Conservation (phyloP, 352 stramenopile genomes). For the Ophiocytium majus region DNA sequence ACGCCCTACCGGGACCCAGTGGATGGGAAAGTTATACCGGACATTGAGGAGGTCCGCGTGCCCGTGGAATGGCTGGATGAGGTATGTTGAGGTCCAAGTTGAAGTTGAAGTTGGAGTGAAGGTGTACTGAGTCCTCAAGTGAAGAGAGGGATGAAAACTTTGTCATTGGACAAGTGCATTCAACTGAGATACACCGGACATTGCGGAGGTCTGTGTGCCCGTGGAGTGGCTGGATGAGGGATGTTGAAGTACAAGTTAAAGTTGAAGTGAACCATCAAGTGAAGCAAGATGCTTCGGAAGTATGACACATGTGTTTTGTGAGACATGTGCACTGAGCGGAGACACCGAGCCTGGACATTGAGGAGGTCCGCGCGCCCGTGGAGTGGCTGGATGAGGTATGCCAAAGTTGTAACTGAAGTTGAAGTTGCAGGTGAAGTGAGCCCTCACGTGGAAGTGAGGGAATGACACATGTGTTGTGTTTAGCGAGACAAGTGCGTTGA, state of each 20-base stretch:
- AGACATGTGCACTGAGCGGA: no score
- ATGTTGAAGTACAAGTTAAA: not conserved
- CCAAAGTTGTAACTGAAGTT: no score
- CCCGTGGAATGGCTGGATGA: constrained; percentile 24
- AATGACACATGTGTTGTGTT: no score
- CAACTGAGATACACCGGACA: not conserved
- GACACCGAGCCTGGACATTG: not conserved
- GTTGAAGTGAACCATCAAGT: no score
- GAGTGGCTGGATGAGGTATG: constrained; percentile 27
- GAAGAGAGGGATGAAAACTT: no score
- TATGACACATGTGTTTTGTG: no score
- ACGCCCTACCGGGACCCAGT: not conserved
- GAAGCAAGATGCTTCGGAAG: no score
- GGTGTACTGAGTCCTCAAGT: no score
- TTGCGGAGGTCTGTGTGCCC: constrained; percentile 20
- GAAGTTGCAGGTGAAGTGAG: no score
- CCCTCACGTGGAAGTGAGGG: no score
- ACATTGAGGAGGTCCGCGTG: constrained; percentile 17
- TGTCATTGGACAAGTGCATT: no score
- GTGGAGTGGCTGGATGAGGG: constrained; percentile 20
- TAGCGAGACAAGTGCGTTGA: no score
- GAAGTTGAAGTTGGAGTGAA: not conserved
- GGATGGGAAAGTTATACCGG: not conserved
- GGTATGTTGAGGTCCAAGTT: not conserved
- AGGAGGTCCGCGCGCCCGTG: constrained; percentile 24